Base-by-base conservation (phyloP, 192 early-diverging fungal genomes). In the Phycomyces blakesleeanus region DNA sequence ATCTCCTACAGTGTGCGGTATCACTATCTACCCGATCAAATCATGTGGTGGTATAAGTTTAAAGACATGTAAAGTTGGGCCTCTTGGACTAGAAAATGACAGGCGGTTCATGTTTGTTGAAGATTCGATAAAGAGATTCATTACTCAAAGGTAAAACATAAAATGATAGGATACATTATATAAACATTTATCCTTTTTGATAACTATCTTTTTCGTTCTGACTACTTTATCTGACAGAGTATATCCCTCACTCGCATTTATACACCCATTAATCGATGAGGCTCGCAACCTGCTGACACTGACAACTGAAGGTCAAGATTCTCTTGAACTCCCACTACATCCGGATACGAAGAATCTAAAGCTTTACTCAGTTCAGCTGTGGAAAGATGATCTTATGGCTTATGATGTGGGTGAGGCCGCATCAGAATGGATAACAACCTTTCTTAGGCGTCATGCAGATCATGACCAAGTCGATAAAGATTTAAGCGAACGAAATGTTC, bases 341-440 rank as follows among this genome's bases (percentile, higher is more conserved):
- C 73, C 63, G 2, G 73, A 69, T 27, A 25, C 44, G 4, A 50
- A 15, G 14, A 26, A 22, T 6, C 25, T 68, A 49, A 51, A 63
- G 16, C 59, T 62, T 26, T 63, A 55, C 7, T 25, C 53, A 18
- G 78, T 76, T 20, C 59, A 18, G 16, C 56, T 85, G 4, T 83
- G 78, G 76, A 63, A 57, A 44, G 60, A 74, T 20, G 20, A 26
- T 5, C 59, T 89, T 4, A 66, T 62, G 24, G 84, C 76, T 1
- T 70, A 73, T n/a, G 86, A 89, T 63, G 66, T 90, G 57, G 89
- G 90, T 11, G 83, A 88, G 7, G 74, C 74, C 52, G 84, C 78
- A 26, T 76, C 84, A 0, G 64, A 66, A 25, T 89, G 90, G 86
- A 55, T 89, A 7, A 73, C 66, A 0, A 57, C 73, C 2, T 85